Evolutionary conservation across 192 early-diverging fungal species (phyloP).

Genomic region (Jimgerdemannia flammicorona): DNA sequence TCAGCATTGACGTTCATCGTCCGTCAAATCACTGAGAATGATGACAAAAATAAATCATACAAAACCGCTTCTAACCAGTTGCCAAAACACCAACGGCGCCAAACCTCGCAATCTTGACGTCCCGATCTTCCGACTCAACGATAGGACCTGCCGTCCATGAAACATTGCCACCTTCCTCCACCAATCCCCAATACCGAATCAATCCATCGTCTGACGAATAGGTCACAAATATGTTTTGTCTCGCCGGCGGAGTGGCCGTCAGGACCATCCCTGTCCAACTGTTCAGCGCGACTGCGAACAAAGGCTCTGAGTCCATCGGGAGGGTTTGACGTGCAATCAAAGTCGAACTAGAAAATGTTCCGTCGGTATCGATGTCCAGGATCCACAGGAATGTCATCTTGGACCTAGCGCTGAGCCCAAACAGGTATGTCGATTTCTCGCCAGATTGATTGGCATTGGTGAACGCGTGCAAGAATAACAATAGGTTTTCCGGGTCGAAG

Average conservation of each 20-base stretch:
- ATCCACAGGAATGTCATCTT: conserved; percentile 11
- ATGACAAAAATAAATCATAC: conserved; percentile 9
- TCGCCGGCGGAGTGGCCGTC: not conserved
- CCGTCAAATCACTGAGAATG: not conserved
- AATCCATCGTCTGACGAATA: not conserved
- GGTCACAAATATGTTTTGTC: not conserved
- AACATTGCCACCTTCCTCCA: not conserved
- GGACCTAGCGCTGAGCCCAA: not conserved
- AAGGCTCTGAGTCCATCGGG: not conserved
- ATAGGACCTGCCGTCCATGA: not conserved
- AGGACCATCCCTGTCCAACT: not conserved
- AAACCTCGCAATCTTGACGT: not conserved
- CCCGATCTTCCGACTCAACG: not conserved
- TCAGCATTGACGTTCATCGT: not conserved
- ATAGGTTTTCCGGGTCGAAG: not conserved
- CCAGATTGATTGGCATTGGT: not conserved
- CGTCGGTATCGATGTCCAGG: not conserved
- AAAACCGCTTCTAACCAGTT: conserved; percentile 16
- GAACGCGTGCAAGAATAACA: conserved; percentile 17
- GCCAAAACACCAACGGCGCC: conserved; percentile 30
- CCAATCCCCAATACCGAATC: not conserved
- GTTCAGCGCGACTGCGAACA: not conserved
- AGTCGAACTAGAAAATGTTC: not conserved
- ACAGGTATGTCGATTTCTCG: not conserved
- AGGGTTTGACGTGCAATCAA: not conserved